Evolutionary conservation across 164 flowering plant genomes (phyloP).

Genomic region (Buxus sempervirens): DNA sequence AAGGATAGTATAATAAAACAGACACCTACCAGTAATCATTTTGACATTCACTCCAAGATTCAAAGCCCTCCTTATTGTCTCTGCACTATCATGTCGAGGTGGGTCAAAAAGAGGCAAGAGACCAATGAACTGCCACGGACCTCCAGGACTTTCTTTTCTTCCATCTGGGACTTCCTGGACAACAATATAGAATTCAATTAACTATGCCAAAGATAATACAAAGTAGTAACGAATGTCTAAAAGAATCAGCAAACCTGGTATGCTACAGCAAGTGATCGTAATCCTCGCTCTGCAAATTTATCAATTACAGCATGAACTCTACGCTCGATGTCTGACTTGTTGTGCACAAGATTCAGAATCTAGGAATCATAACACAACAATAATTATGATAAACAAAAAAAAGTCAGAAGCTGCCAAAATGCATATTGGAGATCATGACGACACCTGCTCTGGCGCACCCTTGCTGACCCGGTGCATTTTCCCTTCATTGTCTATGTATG

Average conservation of each 20-base stretch:
- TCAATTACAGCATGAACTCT: slow-evolving; percentile 80
- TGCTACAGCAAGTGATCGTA: slow-evolving; percentile 82
- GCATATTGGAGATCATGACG: background rate
- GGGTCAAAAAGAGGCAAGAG: slow-evolving; percentile 97
- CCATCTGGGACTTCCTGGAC: slow-evolving; percentile 95
- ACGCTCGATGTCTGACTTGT: slow-evolving; percentile 59
- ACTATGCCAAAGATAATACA: background rate
- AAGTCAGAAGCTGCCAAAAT: background rate
- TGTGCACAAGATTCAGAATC: slow-evolving; percentile 66
- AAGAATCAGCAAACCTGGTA: slow-evolving; percentile 48
- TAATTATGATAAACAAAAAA: background rate
- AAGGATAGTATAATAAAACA: background rate
- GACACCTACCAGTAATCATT: slow-evolving; percentile 84
- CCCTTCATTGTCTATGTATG: slow-evolving; percentile 71
- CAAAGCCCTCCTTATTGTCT: slow-evolving; percentile 91
- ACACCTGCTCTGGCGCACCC: slow-evolving; percentile 95
- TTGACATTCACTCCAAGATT: slow-evolving; percentile 96
- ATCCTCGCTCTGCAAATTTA: slow-evolving; percentile 83
- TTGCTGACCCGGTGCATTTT: slow-evolving; percentile 94
- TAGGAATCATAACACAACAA: slow-evolving; percentile 15
- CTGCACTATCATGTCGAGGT: slow-evolving; percentile 98
- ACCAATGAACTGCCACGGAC: slow-evolving; percentile 94
- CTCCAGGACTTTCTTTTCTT: slow-evolving; percentile 85
- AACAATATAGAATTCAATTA: background rate
- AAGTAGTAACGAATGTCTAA: background rate